Conservation (phyloP, 164 flowering plant species). For the Kingdonia uniflora region DNA sequence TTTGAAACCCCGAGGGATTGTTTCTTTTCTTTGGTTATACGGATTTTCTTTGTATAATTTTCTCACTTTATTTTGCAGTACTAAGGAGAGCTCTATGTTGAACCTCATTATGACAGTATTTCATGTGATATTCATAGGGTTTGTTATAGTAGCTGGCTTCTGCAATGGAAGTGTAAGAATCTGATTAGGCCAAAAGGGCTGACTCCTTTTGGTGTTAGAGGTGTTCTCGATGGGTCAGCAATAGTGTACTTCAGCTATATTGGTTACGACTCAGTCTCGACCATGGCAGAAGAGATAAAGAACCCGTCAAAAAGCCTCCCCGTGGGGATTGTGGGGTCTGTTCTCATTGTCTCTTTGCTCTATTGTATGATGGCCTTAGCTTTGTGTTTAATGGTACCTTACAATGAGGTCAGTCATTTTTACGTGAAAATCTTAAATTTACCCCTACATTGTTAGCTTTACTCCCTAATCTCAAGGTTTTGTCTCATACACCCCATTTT, state of each 20-base stretch:
- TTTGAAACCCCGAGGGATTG: no score
- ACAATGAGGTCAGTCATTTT: slow-evolving; percentile 55
- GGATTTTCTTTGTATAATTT: no score
- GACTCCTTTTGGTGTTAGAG: slow-evolving; percentile 56
- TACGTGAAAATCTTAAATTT: no score
- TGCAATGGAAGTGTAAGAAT: slow-evolving; percentile 48
- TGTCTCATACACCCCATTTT: no score
- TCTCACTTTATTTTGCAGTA: slow-evolving; percentile 42
- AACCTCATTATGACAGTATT: slow-evolving; percentile 73
- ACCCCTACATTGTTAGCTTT: no score
- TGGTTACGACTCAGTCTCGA: slow-evolving; percentile 95
- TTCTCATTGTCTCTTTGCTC: slow-evolving; percentile 66
- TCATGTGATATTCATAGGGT: slow-evolving; percentile 66
- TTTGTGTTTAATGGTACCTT: slow-evolving; percentile 71
- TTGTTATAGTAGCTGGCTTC: slow-evolving; percentile 58
- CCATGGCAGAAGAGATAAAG: slow-evolving; percentile 88
- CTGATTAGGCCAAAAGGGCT: slow-evolving; percentile 55
- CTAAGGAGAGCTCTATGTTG: slow-evolving; percentile 79
- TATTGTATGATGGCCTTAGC: slow-evolving; percentile 84
- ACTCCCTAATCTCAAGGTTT: no score
- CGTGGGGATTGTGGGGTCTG: slow-evolving; percentile 84
- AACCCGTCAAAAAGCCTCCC: slow-evolving; percentile 71
- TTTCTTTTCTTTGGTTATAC: no score
- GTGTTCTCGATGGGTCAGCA: slow-evolving; percentile 80
- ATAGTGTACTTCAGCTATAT: slow-evolving; percentile 85